These are phyloP conservation scores for Kwoniella newhampshirensis DNA, from an alignment of 768 basidiomycete species.

Conservation along the genomic window DNA sequence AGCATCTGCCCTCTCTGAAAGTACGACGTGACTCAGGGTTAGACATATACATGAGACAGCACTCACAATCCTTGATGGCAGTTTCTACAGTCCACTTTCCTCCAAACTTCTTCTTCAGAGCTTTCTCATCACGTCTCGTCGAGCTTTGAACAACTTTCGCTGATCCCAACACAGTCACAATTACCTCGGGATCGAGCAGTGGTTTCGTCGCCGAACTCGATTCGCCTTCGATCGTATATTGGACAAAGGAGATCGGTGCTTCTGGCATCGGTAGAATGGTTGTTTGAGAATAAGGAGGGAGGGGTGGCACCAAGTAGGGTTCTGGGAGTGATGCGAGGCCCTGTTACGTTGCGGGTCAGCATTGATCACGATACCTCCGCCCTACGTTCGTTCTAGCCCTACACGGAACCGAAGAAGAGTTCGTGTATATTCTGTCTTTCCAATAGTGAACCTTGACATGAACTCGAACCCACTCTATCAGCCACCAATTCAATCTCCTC, in stretches of 20 bases:
- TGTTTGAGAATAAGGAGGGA: slow-evolving; percentile 41
- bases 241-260: slow-evolving; percentile 57
- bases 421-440: too few relatives aligned
- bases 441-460: too few relatives aligned
- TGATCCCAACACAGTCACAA: slow-evolving; percentile 62
- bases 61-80: slow-evolving; percentile 71
- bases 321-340: slow-evolving; percentile 57
- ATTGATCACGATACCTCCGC: too few relatives aligned
- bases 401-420: not conserved
- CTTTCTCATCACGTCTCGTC: slow-evolving; percentile 64
- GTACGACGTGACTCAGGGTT: slow-evolving; percentile 55
- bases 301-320: slow-evolving; percentile 54
- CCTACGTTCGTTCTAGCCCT: too few relatives aligned
- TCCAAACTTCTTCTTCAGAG: slow-evolving; percentile 61
- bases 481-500: slow-evolving; percentile 56
- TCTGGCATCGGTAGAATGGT: slow-evolving; percentile 57
- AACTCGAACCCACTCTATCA: slow-evolving; percentile 32
- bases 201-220: slow-evolving; percentile 50
- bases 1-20: not conserved
- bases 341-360: slow-evolving; percentile 48
- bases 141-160: slow-evolving; percentile 63
- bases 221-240: slow-evolving; percentile 35
- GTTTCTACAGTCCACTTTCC: slow-evolving; percentile 70
- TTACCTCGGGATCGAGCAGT: slow-evolving; percentile 61
- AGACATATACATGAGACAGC: not conserved